Conservation (phyloP, 148 eudicot genomes). For the Amaranthus hypochondriacus region DNA sequence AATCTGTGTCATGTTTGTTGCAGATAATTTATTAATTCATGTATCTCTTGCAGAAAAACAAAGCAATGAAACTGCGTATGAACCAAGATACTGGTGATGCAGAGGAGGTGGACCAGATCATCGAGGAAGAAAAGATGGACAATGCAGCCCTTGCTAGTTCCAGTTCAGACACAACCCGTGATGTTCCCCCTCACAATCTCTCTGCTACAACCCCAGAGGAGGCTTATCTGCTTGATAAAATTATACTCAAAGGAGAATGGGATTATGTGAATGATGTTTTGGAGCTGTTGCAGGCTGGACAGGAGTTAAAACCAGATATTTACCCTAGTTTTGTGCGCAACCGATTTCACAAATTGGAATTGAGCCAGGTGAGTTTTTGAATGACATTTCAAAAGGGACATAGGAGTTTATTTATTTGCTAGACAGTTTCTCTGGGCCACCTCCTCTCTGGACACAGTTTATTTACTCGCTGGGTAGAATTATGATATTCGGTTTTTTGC, state of each 20-base stretch:
- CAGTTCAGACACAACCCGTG: slow-evolving; percentile 33
- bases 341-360: slow-evolving; percentile 46
- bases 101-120: slow-evolving; percentile 32
- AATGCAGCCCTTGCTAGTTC: slow-evolving; percentile 51
- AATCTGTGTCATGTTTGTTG: background rate
- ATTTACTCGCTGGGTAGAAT: background rate
- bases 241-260: slow-evolving; percentile 79
- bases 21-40: background rate
- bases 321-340: slow-evolving; percentile 75
- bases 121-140: slow-evolving; percentile 37
- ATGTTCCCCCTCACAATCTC: slow-evolving; percentile 67
- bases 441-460: background rate
- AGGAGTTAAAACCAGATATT: slow-evolving; percentile 38
- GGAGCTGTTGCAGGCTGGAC: slow-evolving; percentile 36
- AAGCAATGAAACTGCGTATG: slow-evolving; percentile 24
- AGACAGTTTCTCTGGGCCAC: background rate
- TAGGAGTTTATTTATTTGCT: too few relatives aligned
- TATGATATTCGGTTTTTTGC: background rate
- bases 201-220: slow-evolving; percentile 55
- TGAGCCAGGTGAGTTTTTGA: slow-evolving; percentile 45
- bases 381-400: background rate
- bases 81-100: slow-evolving; percentile 26
- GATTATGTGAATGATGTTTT: slow-evolving; percentile 55
- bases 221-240: slow-evolving; percentile 83
- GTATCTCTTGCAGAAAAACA: slow-evolving; percentile 40